These are phyloP conservation scores for Massarina eburnea DNA, from an alignment of 2,329 filamentous ascomycete species.

Conservation along the genomic window DNA sequence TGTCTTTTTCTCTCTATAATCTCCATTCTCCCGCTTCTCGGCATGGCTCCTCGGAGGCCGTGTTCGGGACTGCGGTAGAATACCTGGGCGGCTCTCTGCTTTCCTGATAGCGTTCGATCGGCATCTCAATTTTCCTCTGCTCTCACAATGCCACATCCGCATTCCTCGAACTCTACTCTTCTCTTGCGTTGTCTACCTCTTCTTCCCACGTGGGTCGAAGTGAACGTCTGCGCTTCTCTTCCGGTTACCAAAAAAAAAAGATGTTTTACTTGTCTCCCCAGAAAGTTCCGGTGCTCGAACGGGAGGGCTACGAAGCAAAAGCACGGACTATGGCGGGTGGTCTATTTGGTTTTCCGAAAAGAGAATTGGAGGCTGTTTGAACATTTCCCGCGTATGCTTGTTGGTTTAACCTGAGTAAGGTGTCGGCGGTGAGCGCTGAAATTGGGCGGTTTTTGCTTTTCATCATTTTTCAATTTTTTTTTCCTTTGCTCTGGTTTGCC, in stretches of 20 bases:
- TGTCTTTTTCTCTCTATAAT: slow-evolving; percentile 11
- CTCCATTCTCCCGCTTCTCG: slow-evolving; percentile 1
- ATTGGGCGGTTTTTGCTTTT: slow-evolving; percentile 8
- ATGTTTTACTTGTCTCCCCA: not conserved
- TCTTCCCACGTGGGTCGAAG: not conserved
- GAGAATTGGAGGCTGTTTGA: slow-evolving; percentile 5
- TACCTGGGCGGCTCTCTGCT: slow-evolving; percentile 14
- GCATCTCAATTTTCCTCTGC: slow-evolving; percentile 6
- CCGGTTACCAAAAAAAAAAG: slow-evolving; percentile 1
- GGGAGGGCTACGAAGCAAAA: not conserved
- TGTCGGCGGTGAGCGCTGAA: slow-evolving; percentile 8
- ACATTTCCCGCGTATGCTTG: not conserved
- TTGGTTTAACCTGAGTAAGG: slow-evolving; percentile 3
- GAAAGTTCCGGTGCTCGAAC: not conserved
- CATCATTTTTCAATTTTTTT: not conserved
- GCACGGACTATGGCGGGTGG: not conserved
- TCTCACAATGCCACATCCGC: not conserved
- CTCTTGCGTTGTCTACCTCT: not conserved
- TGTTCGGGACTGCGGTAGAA: slow-evolving; percentile 1
- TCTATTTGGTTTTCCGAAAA: not conserved
- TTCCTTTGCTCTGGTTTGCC: not conserved
- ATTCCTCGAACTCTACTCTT: not conserved
- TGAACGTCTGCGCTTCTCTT: not conserved
- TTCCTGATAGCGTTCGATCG: slow-evolving; percentile 11
- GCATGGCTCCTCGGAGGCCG: not conserved